Percentiles rank a stretch among this genome's conserved stretches.
phyloP scores from a whole-genome alignment of 805 yeast species.

The Ogataea degrootiae region DNA sequence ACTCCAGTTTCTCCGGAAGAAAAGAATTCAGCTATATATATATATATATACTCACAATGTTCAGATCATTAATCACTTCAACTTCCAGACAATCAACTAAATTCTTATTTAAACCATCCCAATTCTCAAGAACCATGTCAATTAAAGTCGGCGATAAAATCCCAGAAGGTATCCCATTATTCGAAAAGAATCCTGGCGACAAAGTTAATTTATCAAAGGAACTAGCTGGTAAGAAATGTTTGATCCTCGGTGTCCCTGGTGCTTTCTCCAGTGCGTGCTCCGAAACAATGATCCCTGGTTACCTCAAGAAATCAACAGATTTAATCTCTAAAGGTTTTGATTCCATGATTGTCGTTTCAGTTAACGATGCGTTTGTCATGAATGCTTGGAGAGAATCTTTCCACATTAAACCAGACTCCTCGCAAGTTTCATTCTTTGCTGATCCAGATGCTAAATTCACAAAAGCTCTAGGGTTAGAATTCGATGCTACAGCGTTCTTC shows the following conservation, averaged over 20 bases:
- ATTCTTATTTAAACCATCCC: not conserved
- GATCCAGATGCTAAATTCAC: slow-evolving; percentile 78
- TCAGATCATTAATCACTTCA: not conserved
- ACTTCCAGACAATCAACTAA: not conserved
- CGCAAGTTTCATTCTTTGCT: slow-evolving; percentile 47
- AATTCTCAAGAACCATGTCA: slow-evolving; percentile 1
- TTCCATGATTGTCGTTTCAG: slow-evolving; percentile 64
- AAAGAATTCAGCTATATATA: not conserved
- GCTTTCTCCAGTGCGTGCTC: slow-evolving; percentile 83
- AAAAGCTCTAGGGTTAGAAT: slow-evolving; percentile 55
- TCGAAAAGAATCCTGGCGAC: slow-evolving; percentile 20
- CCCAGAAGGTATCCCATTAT: slow-evolving; percentile 16
- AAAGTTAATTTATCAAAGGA: slow-evolving; percentile 19
- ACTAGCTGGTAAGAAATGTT: slow-evolving; percentile 30
- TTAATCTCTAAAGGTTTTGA: slow-evolving; percentile 64
- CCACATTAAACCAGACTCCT: slow-evolving; percentile 18
- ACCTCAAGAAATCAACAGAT: slow-evolving; percentile 43
- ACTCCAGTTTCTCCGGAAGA: too few species aligned
- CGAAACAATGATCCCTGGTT: slow-evolving; percentile 72
- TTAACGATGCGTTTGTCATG: slow-evolving; percentile 83
- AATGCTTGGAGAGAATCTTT: slow-evolving; percentile 68
- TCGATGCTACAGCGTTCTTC: slow-evolving; percentile 73
- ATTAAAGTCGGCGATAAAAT: slow-evolving; percentile 20
- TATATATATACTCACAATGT: not conserved
- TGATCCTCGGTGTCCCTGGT: slow-evolving; percentile 62